Percentiles rank a stretch among this genome's conserved stretches.
Evolutionary conservation across 345 rosid species (phyloP).

Genomic region (Iberis pinnata): DNA sequence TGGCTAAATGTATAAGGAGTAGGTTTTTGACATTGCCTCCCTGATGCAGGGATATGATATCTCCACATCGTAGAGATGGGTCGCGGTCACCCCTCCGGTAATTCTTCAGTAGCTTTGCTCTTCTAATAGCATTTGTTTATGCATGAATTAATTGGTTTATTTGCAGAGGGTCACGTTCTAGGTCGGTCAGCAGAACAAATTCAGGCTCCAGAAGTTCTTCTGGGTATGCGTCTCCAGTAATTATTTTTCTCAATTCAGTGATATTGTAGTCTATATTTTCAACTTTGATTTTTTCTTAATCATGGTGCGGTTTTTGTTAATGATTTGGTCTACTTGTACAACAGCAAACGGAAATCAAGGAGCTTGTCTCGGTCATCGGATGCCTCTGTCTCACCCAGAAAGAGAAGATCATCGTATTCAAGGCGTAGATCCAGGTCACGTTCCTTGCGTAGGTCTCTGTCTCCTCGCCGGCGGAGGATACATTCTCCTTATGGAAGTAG

Average conservation of each 20-base stretch:
- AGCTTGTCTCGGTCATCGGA: conserved; percentile 64
- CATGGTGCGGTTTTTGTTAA: conserved; percentile 10
- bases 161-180: conserved; percentile 48
- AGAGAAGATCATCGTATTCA: conserved; percentile 41
- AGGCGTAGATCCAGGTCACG: conserved; percentile 52
- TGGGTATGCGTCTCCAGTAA: conserved; percentile 34
- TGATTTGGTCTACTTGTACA: conserved; percentile 19
- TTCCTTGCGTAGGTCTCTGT: conserved; percentile 32
- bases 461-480: conserved; percentile 37
- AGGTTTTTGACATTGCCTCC: not conserved
- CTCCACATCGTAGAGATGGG: conserved; percentile 30
- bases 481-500: conserved; percentile 31
- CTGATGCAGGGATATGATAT: conserved; percentile 37
- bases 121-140: not conserved
- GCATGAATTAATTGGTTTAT: conserved; percentile 17
- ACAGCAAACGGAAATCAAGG: conserved; percentile 48
- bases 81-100: conserved; percentile 35
- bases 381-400: conserved; percentile 47
- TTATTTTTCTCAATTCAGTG: not conserved
- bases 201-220: conserved; percentile 65
- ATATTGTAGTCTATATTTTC: conserved; percentile 9
- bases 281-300: not conserved
- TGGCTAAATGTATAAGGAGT: not conserved
- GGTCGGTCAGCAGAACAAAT: conserved; percentile 44
- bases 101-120: conserved; percentile 7